Percentiles rank a stretch among this genome's conserved stretches.
Conservation (phyloP, 768 basidiomycete genomes). For the Fomitopsis pulvina region DNA sequence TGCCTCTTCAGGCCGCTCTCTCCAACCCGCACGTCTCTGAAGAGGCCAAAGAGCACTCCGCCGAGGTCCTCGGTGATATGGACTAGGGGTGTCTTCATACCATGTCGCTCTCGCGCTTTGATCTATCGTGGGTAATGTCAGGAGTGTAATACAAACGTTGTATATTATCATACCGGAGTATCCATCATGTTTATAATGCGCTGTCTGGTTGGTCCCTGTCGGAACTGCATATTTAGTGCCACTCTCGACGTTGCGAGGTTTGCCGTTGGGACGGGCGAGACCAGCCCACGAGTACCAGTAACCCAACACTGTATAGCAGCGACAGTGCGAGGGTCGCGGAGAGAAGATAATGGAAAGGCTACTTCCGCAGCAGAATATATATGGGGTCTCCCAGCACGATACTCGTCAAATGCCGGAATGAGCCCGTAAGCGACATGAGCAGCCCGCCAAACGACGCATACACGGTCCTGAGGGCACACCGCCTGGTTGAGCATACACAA, state of each 20-base stretch:
- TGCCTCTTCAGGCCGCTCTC: slow-evolving; percentile 40
- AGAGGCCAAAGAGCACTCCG: slow-evolving; percentile 46
- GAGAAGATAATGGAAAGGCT: too few species aligned
- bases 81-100: not conserved
- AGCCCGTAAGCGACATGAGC: slow-evolving; percentile 89
- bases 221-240: too few species aligned
- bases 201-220: too few species aligned
- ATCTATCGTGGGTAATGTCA: not conserved
- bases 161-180: slow-evolving; percentile 4
- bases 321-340: too few species aligned
- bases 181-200: too few species aligned
- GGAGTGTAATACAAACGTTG: slow-evolving; percentile 1
- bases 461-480: slow-evolving; percentile 56
- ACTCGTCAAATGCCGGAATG: slow-evolving; percentile 84
- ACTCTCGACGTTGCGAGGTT: too few species aligned
- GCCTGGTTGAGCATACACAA: slow-evolving; percentile 11
- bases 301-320: not conserved
- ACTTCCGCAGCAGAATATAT: slow-evolving; percentile 83
- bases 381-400: slow-evolving; percentile 92
- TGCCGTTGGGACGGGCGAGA: too few species aligned
- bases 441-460: slow-evolving; percentile 97
- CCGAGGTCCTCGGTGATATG: slow-evolving; percentile 36
- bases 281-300: too few species aligned
- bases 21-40: slow-evolving; percentile 50
- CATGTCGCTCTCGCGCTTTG: not conserved